A percentile compares a stretch with the other conserved stretches of the same genome.
Conservation (phyloP, 768 basidiomycete genomes). For the Rhizopogon vinicolor region DNA sequence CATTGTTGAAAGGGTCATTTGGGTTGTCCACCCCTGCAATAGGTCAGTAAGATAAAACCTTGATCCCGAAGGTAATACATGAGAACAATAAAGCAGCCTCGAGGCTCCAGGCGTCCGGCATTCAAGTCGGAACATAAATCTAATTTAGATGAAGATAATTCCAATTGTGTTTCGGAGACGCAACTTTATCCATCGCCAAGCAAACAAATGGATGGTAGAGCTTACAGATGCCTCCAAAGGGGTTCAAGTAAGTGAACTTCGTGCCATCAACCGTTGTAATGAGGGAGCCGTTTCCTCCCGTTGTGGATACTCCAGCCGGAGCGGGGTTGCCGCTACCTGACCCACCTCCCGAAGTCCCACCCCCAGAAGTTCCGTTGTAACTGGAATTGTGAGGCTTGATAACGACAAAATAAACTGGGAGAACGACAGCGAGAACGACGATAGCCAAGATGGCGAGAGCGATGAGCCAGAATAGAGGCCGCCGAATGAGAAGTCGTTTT, state of each 20-base stretch:
- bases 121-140: background rate
- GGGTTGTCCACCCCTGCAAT: slow-evolving; percentile 59
- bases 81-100: background rate
- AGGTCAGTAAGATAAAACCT: background rate
- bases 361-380: background rate
- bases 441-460: slow-evolving; percentile 20
- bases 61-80: background rate
- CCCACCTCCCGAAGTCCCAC: slow-evolving; percentile 2
- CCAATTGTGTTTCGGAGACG: background rate
- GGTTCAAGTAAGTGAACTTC: slow-evolving; percentile 72
- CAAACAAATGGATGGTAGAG: slow-evolving; percentile 4
- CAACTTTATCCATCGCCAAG: background rate
- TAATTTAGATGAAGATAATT: background rate
- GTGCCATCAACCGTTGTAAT: slow-evolving; percentile 63
- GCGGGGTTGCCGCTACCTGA: slow-evolving; percentile 7
- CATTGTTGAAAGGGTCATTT: slow-evolving; percentile 69
- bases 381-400: slow-evolving; percentile 18
- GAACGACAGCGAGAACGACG: slow-evolving; percentile 32
- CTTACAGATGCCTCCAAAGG: slow-evolving; percentile 73
- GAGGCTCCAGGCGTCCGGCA: background rate
- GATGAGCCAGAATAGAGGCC: slow-evolving; percentile 24
- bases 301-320: slow-evolving; percentile 11
- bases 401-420: slow-evolving; percentile 35
- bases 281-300: slow-evolving; percentile 68
- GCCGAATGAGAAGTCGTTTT: slow-evolving; percentile 14